Percentiles rank a stretch among this genome's conserved stretches.
Evolutionary conservation across 2,329 filamentous ascomycete species (phyloP).

Genomic region (Colletotrichum orchidophilum): DNA sequence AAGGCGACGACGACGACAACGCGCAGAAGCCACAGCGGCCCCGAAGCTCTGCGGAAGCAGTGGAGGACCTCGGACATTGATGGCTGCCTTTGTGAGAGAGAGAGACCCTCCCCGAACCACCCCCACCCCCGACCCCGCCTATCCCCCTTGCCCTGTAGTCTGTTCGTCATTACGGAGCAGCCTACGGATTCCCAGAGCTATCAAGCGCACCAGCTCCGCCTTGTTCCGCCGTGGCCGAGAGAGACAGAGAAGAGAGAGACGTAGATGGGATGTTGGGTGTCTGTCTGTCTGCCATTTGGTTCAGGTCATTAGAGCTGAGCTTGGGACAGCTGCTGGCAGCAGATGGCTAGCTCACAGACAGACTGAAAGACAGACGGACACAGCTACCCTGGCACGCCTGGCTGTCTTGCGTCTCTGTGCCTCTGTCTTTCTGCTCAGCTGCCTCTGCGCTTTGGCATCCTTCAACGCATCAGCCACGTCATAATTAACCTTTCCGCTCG

Average conservation of each 20-base stretch:
- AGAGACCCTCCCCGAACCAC: background rate
- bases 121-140: background rate
- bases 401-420: background rate
- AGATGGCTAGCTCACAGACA: background rate
- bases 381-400: background rate
- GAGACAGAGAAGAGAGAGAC: background rate
- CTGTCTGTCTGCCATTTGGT: background rate
- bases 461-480: constrained; percentile 31
- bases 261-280: background rate
- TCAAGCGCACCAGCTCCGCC: background rate
- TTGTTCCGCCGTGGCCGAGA: constrained; percentile 2
- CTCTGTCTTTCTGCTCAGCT: background rate
- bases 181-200: background rate
- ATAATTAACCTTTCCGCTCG: constrained; percentile 11
- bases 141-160: background rate
- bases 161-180: constrained; percentile 12
- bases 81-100: constrained; percentile 40
- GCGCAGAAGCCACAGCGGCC: background rate
- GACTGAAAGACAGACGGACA: background rate
- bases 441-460: constrained; percentile 19
- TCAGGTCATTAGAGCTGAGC: background rate
- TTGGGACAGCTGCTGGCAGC: constrained; percentile 10
- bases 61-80: constrained; percentile 33
- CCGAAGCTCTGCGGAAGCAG: constrained; percentile 18
- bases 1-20: background rate